Percentiles rank a stretch among this genome's conserved stretches.
Evolutionary conservation across 495 filamentous ascomycete species (phyloP).

Genomic region (Thozetella sp.): DNA sequence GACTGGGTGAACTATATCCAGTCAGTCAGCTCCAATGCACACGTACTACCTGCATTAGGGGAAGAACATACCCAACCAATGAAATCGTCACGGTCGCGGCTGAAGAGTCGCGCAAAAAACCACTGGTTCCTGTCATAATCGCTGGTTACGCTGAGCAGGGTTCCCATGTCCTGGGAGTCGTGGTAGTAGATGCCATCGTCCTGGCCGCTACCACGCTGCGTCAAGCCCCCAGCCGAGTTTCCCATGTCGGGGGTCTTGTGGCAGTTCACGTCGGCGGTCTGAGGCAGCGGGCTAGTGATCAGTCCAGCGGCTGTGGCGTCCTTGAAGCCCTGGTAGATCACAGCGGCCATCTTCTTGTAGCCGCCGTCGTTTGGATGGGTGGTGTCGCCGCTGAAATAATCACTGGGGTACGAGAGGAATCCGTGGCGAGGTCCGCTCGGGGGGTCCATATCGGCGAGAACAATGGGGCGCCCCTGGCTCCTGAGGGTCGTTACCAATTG

Average conservation of each 20-base stretch:
- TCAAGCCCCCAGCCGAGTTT: too few relatives aligned
- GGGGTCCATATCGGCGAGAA: neutral
- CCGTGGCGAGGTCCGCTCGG: neutral
- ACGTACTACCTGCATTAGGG: too few relatives aligned
- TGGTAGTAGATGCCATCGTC: neutral
- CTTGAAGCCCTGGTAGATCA: neutral
- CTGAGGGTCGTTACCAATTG: neutral
- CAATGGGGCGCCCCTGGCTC: neutral
- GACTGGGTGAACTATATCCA: neutral
- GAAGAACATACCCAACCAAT: neutral
- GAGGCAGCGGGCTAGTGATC: too few relatives aligned
- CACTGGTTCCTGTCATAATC: slow-evolving; percentile 18
- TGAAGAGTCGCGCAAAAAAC: slow-evolving; percentile 14
- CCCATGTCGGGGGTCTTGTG: too few relatives aligned
- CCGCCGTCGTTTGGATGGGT: neutral
- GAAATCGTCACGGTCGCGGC: slow-evolving; percentile 18
- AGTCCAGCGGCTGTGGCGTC: neutral
- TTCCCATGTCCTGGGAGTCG: neutral
- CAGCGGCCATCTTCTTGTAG: neutral
- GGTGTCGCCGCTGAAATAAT: neutral
- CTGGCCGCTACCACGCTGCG: neutral
- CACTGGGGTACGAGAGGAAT: neutral
- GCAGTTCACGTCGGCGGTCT: too few relatives aligned
- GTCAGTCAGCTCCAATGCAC: too few relatives aligned
- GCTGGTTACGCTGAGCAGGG: neutral